Evolutionary conservation across 2,329 filamentous ascomycete species (phyloP), one percentile per base, ranked within the genome.

Genomic region (Trichoderma guizhouense): DNA sequence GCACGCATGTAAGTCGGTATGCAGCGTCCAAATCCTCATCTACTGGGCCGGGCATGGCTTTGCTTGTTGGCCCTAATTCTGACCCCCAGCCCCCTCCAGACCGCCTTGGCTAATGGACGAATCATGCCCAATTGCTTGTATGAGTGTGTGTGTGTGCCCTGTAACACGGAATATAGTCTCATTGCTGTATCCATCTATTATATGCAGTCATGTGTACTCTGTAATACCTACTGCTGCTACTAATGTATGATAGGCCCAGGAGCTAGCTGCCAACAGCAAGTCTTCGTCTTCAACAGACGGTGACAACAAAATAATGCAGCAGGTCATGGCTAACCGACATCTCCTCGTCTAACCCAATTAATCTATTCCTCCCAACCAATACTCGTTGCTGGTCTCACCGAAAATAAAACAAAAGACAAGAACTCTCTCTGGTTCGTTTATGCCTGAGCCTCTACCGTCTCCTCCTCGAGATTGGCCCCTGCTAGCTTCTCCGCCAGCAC

Each of bases 401-500:
- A 47, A 63, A 26, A 18, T 21, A 14, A 34, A 12, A 43, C 28
- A 21, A 21, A 21, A 34, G 18, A 24, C 15, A 21, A 11, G 7
- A 39, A 4, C 12, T 24, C 11, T 47, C 60, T 51, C 43, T 51
- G 18, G 43, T n/a, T 24, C 12, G 34, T 55, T 60, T 51, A 69
- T 26, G 64, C 63, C 24, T 69, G 53, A 15, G 57, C 69, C 55
- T 73, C 69, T 7, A 36, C 72, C 51, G 58, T 32, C 51, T 66
- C 62, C 62, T 71, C 61, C 62, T 71, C 62, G 24, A 71, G 30
- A n/a, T 63, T 71, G 18, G 51, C 71, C 60, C 57, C 73, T 24
- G 53, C 73, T 53, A 74, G 18, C 74, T 74, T 75, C 47, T 74
- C 74, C 51, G 72, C 66, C 26, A 73, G 32, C 26, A 62, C 64